phyloP scores from a whole-genome alignment of 768 basidiomycete genomes.

The Auricularia auricula-judae region DNA sequence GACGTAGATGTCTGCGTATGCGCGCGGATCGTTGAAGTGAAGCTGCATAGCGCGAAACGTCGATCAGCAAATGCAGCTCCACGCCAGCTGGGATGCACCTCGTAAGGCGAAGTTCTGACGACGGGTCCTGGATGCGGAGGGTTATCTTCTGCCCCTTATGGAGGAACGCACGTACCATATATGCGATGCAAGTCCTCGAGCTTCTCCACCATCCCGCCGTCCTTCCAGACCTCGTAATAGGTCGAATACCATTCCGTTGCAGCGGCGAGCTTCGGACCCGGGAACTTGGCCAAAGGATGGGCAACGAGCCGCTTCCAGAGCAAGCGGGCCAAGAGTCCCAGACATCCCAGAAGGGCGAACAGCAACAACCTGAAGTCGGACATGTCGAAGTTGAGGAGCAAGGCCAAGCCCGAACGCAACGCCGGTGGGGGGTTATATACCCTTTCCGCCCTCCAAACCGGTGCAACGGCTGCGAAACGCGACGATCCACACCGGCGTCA shows the following conservation, averaged over 20 bases:
- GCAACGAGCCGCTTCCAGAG: not conserved
- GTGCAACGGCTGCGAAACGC: too few species aligned
- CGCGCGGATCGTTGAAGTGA: conserved; percentile 30
- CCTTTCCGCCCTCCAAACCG: too few species aligned
- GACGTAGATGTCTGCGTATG: conserved; percentile 29
- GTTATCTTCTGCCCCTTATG: not conserved
- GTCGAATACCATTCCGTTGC: conserved; percentile 8
- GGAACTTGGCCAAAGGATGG: conserved; percentile 13
- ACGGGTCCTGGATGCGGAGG: conserved; percentile 21
- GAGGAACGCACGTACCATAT: conserved; percentile 21
- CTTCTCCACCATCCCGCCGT: conserved; percentile 18
- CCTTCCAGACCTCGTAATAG: conserved; percentile 9
- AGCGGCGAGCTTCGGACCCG: conserved; percentile 13
- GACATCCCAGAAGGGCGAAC: too few species aligned
- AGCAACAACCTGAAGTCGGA: too few species aligned
- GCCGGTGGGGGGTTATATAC: too few species aligned
- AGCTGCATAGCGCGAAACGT: conserved; percentile 17
- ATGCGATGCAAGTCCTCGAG: conserved; percentile 24
- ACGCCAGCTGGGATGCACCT: conserved; percentile 18
- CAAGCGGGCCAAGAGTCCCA: too few species aligned
- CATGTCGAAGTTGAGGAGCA: too few species aligned
- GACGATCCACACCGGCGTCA: too few species aligned
- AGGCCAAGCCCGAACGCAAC: too few species aligned
- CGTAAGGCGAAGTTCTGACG: conserved; percentile 28
- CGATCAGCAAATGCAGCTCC: not conserved